Evolutionary conservation across 805 yeast species (phyloP), one percentile per base, ranked within the genome.

Genomic region (Blastobotrys muscicola): DNA sequence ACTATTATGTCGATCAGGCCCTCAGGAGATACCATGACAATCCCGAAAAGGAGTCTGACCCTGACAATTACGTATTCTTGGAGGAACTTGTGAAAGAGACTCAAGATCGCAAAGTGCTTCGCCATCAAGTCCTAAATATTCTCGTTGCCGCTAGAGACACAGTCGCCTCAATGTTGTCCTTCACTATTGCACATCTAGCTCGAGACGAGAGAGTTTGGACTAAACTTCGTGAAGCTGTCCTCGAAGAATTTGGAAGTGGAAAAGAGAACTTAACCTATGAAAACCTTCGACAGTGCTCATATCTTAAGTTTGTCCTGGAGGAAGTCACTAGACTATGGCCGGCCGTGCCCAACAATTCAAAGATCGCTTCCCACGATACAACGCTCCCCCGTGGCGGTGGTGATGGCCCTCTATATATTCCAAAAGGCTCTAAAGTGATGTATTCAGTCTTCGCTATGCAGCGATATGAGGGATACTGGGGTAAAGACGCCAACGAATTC

Each of bases 131-230:
- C 33, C 61, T 74, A 55, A 73, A 71, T 53, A 67, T 74, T 45
- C 62, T 74, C 45, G 55, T 73, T 15, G 79, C 78, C 12, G 78
- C 76, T 29, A 64, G 79, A 50, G 78, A 74, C 50, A 74, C 78
- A 35, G 74, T 78, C 8, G 78, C 78, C 8, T 68, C 71, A 3
- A 58, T 72, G 36, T 64, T 74, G 44, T 65, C 74, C 12, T 71
- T 67, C 55, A 53, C 66, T 23, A 60, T 72, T 42, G 69, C 57
- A 49, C 71, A 71, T 50, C 62, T 74, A 43, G 67, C 74, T 11
- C 60, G 71, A 45, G 57, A 71, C 51, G 55, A 56, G 32, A 47
- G 52, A 4, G 54, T 58, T 14, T 59, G 49, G 43, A 38, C 46
- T 13, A 55, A 57, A 45, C 62, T 74, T 43, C 66, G 72, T 43